phyloP scores from a whole-genome alignment of 371 early-diverging fungal species.

The Saksenaea oblongispora region DNA sequence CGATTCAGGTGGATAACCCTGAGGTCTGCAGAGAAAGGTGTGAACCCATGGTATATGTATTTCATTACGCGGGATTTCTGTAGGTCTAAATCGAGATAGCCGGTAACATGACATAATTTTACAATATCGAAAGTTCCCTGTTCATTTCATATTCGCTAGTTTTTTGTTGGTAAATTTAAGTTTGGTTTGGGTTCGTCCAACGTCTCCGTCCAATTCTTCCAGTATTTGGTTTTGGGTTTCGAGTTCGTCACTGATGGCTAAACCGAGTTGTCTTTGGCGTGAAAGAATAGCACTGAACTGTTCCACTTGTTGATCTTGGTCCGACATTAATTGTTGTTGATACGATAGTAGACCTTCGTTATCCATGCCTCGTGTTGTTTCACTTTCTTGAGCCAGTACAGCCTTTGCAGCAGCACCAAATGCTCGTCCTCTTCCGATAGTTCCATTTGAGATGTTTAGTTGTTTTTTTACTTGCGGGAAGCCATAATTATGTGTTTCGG shows the following conservation, averaged over 20 bases:
- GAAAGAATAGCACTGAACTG: constrained; percentile 75
- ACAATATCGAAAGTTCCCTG: neutral
- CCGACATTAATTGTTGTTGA: constrained; percentile 77
- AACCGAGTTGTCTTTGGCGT: constrained; percentile 85
- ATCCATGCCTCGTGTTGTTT: constrained; percentile 74
- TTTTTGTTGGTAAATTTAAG: constrained; percentile 77
- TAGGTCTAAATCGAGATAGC: too few relatives aligned
- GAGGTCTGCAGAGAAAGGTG: too few relatives aligned
- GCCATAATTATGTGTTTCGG: constrained; percentile 17
- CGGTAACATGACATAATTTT: neutral
- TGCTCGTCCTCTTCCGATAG: constrained; percentile 45
- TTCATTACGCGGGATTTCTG: too few relatives aligned
- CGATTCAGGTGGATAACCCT: too few relatives aligned
- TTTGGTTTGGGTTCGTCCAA: constrained; percentile 75
- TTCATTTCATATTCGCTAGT: constrained; percentile 70
- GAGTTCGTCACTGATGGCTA: constrained; percentile 85
- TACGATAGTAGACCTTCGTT: constrained; percentile 75
- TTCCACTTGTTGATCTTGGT: constrained; percentile 81
- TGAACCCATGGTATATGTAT: too few relatives aligned
- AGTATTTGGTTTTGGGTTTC: constrained; percentile 88
- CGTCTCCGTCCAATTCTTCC: constrained; percentile 77
- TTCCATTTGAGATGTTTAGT: constrained; percentile 1
- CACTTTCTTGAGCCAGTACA: constrained; percentile 64
- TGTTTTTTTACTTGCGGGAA: constrained; percentile 14
- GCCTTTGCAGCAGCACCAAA: constrained; percentile 65